A percentile compares a stretch with the other conserved stretches of the same genome.
Conservation (phyloP, 2,329 filamentous ascomycete species). For the Pleoardoris graminearum region DNA sequence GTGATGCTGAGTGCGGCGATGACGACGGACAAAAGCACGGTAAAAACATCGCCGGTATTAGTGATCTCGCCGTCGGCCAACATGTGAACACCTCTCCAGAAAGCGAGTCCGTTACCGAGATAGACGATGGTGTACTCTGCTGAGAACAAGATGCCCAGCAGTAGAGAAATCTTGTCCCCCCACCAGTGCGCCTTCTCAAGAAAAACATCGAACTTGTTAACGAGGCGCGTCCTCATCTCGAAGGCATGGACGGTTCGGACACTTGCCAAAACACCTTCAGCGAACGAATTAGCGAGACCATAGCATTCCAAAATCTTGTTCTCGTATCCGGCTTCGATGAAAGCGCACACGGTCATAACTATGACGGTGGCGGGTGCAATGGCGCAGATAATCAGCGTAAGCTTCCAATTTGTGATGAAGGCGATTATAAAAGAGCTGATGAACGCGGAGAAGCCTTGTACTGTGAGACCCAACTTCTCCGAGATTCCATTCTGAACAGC, state of each 20-base stretch:
- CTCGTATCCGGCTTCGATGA: conserved; percentile 76
- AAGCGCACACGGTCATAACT: conserved; percentile 75
- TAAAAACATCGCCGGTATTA: conserved; percentile 72
- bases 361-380: conserved; percentile 82
- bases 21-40: conserved; percentile 76
- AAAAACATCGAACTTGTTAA: conserved; percentile 42
- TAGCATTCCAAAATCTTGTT: conserved; percentile 66
- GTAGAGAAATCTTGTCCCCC: conserved; percentile 14
- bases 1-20: conserved; percentile 68
- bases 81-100: conserved; percentile 61
- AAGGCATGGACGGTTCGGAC: conserved; percentile 80
- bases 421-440: conserved; percentile 87
- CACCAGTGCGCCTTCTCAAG: conserved; percentile 20
- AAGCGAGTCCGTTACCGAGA: conserved; percentile 65
- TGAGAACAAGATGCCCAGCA: conserved; percentile 28
- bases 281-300: too few relatives aligned
- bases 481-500: conserved; percentile 58
- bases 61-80: conserved; percentile 17
- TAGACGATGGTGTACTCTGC: conserved; percentile 69
- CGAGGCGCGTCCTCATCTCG: conserved; percentile 83
- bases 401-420: conserved; percentile 89
- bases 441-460: conserved; percentile 53
- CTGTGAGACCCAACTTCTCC: conserved; percentile 8
- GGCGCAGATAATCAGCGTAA: conserved; percentile 86
- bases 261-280: conserved; percentile 49